Percentiles rank a stretch among this genome's conserved stretches.
These are phyloP conservation scores for Plasmodium adleri DNA, from an alignment of 169 alveolate species.

Conservation along the genomic window DNA sequence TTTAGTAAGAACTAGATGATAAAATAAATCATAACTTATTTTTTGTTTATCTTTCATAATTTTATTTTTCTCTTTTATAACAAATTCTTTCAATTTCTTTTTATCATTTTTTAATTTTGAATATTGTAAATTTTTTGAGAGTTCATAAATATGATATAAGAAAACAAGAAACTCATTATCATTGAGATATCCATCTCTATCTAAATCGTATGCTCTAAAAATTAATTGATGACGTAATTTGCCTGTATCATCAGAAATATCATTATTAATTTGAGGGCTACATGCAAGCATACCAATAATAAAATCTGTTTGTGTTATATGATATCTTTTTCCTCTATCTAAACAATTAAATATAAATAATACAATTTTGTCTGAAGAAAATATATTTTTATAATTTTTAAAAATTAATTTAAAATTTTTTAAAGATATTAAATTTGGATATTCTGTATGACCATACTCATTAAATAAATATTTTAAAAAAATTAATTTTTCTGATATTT, in stretches of 20 bases:
- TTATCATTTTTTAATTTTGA: slow-evolving; percentile 21
- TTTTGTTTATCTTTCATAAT: slow-evolving; percentile 19
- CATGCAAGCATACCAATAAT: slow-evolving; percentile 85
- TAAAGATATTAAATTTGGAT: slow-evolving; percentile 55
- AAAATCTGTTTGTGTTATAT: slow-evolving; percentile 80
- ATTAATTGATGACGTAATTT: slow-evolving; percentile 83
- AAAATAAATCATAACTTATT: slow-evolving; percentile 61
- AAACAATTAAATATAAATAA: slow-evolving; percentile 80
- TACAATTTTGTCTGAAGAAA: slow-evolving; percentile 77
- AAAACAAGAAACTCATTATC: slow-evolving; percentile 67
- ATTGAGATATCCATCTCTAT: slow-evolving; percentile 79
- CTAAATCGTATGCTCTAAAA: slow-evolving; percentile 84
- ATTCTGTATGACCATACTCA: slow-evolving; percentile 58
- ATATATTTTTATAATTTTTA: slow-evolving; percentile 67
- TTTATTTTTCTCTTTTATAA: slow-evolving; percentile 24
- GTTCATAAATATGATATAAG: slow-evolving; percentile 78
- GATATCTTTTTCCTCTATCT: slow-evolving; percentile 79
- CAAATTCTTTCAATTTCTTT: slow-evolving; percentile 29
- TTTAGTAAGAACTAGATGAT: slow-evolving; percentile 10
- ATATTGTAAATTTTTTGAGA: slow-evolving; percentile 27
- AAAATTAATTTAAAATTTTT: slow-evolving; percentile 41
- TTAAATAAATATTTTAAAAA: slow-evolving; percentile 57
- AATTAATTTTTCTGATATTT: slow-evolving; percentile 30
- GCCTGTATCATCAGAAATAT: slow-evolving; percentile 77
- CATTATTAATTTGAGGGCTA: slow-evolving; percentile 82